Base-by-base conservation (phyloP, 2,329 filamentous ascomycete species). In the Aspergillus tanneri region DNA sequence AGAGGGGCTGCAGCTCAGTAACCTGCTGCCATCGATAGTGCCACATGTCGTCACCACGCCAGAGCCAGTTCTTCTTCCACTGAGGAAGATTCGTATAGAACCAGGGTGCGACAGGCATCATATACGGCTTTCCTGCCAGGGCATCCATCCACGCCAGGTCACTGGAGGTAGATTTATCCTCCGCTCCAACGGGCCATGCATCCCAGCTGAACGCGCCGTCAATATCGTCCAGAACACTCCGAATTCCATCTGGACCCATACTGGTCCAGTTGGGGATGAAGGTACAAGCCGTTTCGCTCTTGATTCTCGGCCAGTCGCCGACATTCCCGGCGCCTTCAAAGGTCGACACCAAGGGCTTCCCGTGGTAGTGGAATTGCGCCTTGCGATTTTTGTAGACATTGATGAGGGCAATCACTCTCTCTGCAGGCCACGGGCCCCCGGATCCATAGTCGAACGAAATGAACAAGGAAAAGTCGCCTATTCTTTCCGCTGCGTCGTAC, bases 61-160 rank as follows among this genome's bases (percentile, higher is more conserved):
- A 86, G 5, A 84, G 69, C 81, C 82, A 86, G 59, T 83, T 82
- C 67, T 85, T 85, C 34, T 69, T 64, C 56, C 75, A 84, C 5
- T 70, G 68, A 0, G 79, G 76, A 3, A 84, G 67, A 49, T 82
- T 78, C 40, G 82, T 83, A 63, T 66, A 79, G 60, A 73, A 79
- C 79, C 78, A 82, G 0, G 80, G 79, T 0, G 76, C 77, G n/a
- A 80, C 74, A 2, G 77, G 72, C 76, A 80, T 80, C 74, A 81
- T 80, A 46, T 71, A 77, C 3, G 66, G 64, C 57, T 75, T 77
- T 4, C 60, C 60, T 1, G 57, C 49, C 5, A 72, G 53, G 7
- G 63, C 62, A 8, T 56, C 50, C 57, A 72, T 72, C 66, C 73
- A 80, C 2, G 60, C 60, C 43, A 67, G 54, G 37, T 76, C 72